Conservation (phyloP, 345 rosid species). For the Cardamine occulta region DNA sequence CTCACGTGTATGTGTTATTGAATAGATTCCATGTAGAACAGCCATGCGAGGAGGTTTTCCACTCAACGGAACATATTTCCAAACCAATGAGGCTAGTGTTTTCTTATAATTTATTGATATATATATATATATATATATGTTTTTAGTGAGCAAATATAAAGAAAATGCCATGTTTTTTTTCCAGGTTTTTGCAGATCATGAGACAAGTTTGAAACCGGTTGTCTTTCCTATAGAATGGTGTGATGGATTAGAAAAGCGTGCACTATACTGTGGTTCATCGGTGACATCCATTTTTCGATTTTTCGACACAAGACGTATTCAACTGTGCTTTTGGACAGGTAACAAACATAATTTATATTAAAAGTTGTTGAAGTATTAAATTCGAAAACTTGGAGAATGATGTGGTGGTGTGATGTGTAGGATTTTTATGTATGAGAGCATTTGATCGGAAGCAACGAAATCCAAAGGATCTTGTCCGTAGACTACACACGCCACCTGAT, state of each 20-base stretch:
- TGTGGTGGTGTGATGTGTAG: constrained; percentile 38
- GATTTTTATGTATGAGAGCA: constrained; percentile 64
- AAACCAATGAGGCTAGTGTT: constrained; percentile 63
- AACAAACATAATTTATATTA: constrained; percentile 4
- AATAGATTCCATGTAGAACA: constrained; percentile 71
- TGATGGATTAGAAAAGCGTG: constrained; percentile 47
- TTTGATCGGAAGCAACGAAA: constrained; percentile 40
- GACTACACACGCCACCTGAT: constrained; percentile 48
- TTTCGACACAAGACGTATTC: constrained; percentile 25
- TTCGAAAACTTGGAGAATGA: not conserved
- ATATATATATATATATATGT: not conserved
- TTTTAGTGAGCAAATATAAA: not conserved
- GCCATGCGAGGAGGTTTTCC: constrained; percentile 64
- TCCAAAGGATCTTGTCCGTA: constrained; percentile 44
- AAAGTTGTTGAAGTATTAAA: not conserved
- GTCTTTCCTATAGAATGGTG: constrained; percentile 45
- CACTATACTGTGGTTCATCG: constrained; percentile 55
- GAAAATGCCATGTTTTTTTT: not conserved
- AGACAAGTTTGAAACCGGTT: constrained; percentile 51
- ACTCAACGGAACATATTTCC: constrained; percentile 82
- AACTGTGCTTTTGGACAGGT: constrained; percentile 52
- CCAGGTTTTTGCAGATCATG: constrained; percentile 81
- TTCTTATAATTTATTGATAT: not conserved
- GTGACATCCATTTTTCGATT: constrained; percentile 44
- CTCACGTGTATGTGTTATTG: not conserved